Evolutionary conservation across 495 filamentous ascomycete species (phyloP), one percentile per base, ranked within the genome.

Genomic region (Acidomyces sp.): DNA sequence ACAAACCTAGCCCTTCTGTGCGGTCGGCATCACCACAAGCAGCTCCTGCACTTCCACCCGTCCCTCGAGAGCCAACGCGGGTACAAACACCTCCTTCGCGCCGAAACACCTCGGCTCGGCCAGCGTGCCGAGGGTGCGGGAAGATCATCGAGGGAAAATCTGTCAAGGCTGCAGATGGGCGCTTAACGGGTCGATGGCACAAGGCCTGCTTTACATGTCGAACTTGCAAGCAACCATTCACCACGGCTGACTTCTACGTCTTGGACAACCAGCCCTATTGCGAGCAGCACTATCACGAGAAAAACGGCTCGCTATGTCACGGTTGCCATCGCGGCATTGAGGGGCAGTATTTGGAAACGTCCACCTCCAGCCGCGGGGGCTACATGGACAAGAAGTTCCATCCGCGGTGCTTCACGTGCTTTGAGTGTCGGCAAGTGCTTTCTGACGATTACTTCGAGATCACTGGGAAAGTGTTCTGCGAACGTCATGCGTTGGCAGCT

Each of bases 171-270:
- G 86, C 87, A 1, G 90, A 95, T 48, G 92, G 92, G 16, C 80
- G 88, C 31, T 69, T 97, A 3, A 93, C 87, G 2, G 90, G 90
- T 0, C 77, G 85, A 25, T 97, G 94, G 53, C 90, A 97, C 60
- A 86, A 87, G 50, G 69, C 77, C 11, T 97, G 90, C 55, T 96
- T 97, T 57, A 82, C 88, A 3, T 97, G 90, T 66, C 74, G 73
- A 3, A 84, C 81, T 5, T 97, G 90, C 64, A 62, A 63, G 10
- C 70, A 73, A 18, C 82, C 87, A 2, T 97, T 97, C 53, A 66
- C 75, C 32, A 88, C 87, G 0, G 70, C 83, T 1, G 87, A 90
- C 37, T 97, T 97, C 53, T 97, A 97, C 60, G 86, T 97, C 26
- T 63, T 84, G 25, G 64, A 82, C 48, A 82, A 97, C 58, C 64